Evolutionary conservation across 192 early-diverging fungal genomes (phyloP).

Genomic region (Linnemannia hyalina): DNA sequence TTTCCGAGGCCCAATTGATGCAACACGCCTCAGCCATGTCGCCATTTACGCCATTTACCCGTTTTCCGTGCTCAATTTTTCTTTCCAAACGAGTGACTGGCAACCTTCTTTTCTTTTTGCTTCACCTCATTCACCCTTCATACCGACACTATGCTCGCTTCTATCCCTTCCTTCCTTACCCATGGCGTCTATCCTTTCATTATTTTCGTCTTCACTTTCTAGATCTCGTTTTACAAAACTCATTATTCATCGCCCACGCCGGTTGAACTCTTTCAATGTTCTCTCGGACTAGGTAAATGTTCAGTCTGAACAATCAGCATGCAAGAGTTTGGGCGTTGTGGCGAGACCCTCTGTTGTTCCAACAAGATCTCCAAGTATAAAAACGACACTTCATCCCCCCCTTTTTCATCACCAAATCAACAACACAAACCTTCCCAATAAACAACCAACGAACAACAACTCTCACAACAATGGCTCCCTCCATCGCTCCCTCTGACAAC

Average conservation of each 20-base stretch:
- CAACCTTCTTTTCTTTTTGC: background rate
- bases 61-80: background rate
- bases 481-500: constrained; percentile 18
- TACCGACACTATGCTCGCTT: background rate
- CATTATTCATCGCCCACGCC: background rate
- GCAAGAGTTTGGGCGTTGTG: background rate
- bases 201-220: background rate
- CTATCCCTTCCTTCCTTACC: background rate
- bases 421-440: background rate
- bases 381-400: background rate
- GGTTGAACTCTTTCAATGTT: background rate
- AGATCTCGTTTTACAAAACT: background rate
- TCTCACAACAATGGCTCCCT: constrained; percentile 37
- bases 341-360: background rate
- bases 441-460: constrained; percentile 3
- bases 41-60: constrained; percentile 13
- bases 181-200: background rate
- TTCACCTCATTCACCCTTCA: background rate
- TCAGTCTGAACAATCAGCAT: background rate
- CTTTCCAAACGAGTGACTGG: background rate
- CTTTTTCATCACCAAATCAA: constrained; percentile 7
- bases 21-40: constrained; percentile 17
- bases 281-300: background rate
- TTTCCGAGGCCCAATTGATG: constrained; percentile 4
- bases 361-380: background rate